Conservation (phyloP, 306 rosid genomes). For the Malus domestica region ASM211411v1 NC_041804.1:2568501-2569000, state of each 20-base stretch:
- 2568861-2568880: conserved; percentile 55
- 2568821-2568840: conserved; percentile 50
- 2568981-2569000: conserved; percentile 10
- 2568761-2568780: conserved; percentile 29
- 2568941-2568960: conserved; percentile 32
- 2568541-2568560: conserved; percentile 65
- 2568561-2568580: conserved; percentile 86
- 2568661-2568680: conserved; percentile 30
- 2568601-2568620: conserved; percentile 40
- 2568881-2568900: conserved; percentile 66
- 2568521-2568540: conserved; percentile 23
- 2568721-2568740: conserved; percentile 16
- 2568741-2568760: conserved; percentile 7
- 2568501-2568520: conserved; percentile 42
- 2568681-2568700: conserved; percentile 3
- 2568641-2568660: conserved; percentile 61
- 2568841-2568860: conserved; percentile 69
- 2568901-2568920: conserved; percentile 84
- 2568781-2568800: conserved; percentile 55
- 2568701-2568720: conserved; percentile 10
- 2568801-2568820: conserved; percentile 65
- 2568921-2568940: conserved; percentile 64
- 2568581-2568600: conserved; percentile 73
- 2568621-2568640: conserved; percentile 29
- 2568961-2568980: conserved; percentile 1